These are phyloP conservation scores for Chytridiales sp. DNA, from an alignment of 371 early-diverging fungal genomes.

Conservation along the genomic window DNA sequence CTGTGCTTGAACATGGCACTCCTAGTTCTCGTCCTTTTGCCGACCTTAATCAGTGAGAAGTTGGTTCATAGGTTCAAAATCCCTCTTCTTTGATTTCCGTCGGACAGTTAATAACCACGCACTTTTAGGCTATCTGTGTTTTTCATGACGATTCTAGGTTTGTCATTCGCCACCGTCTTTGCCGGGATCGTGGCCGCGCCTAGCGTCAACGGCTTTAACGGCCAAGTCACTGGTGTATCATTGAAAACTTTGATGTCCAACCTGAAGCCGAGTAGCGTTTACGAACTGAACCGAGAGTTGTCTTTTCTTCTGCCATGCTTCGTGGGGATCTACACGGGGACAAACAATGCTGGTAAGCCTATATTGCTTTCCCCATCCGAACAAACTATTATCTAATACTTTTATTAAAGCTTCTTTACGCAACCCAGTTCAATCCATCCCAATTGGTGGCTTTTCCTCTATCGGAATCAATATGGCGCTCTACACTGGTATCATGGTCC, in stretches of 20 bases:
- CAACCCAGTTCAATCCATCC: constrained; percentile 18
- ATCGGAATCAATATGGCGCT: constrained; percentile 1
- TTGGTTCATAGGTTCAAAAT: constrained; percentile 7
- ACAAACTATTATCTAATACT: constrained; percentile 2
- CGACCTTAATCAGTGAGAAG: neutral
- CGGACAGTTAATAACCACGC: neutral
- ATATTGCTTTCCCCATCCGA: neutral
- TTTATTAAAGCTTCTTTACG: neutral
- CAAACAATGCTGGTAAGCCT: constrained; percentile 6
- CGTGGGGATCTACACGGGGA: constrained; percentile 24
- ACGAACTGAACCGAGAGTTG: neutral
- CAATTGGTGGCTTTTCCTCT: constrained; percentile 17
- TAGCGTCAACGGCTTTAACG: neutral
- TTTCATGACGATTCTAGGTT: constrained; percentile 15
- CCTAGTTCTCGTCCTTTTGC: neutral
- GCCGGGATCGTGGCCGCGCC: constrained; percentile 4
- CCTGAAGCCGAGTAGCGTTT: constrained; percentile 2
- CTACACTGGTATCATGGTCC: constrained; percentile 3
- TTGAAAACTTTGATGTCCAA: constrained; percentile 8
- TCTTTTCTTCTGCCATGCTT: constrained; percentile 21
- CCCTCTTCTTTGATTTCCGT: neutral
- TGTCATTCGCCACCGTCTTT: constrained; percentile 12
- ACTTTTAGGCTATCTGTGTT: constrained; percentile 10
- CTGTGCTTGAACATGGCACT: neutral
- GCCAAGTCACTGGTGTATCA: constrained; percentile 16